Conservation (phyloP, 495 filamentous ascomycete genomes). For the Halenospora varia region DNA sequence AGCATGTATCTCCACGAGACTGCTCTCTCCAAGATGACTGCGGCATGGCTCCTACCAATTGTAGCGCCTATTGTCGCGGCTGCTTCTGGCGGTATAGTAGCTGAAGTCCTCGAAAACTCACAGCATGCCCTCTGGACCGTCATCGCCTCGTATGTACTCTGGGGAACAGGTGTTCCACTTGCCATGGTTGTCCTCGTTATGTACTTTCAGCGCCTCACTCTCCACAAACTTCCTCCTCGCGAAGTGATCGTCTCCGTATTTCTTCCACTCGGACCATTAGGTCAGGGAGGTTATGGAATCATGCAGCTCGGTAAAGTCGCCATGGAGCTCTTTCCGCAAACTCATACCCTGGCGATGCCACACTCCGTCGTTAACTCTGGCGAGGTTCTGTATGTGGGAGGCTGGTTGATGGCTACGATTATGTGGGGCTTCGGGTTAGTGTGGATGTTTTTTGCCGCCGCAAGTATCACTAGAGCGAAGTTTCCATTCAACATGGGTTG, state of each 20-base stretch:
- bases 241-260: conserved; percentile 60
- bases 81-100: conserved; percentile 52
- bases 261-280: conserved; percentile 57
- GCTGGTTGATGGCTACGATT: conserved; percentile 46
- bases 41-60: conserved; percentile 57
- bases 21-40: conserved; percentile 44
- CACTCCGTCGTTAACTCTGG: conserved; percentile 33
- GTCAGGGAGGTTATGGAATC: conserved; percentile 53
- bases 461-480: conserved; percentile 34
- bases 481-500: conserved; percentile 67
- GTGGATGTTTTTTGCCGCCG: conserved; percentile 58
- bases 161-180: conserved; percentile 55
- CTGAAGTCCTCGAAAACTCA: conserved; percentile 44
- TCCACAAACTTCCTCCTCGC: conserved; percentile 51
- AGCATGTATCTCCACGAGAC: conserved; percentile 33
- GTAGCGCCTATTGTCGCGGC: conserved; percentile 56
- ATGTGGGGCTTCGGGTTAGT: conserved; percentile 60
- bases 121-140: conserved; percentile 54
- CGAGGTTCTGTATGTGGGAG: conserved; percentile 48
- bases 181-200: conserved; percentile 51
- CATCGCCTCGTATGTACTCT: conserved; percentile 52
- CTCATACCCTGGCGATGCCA: conserved; percentile 33
- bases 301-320: conserved; percentile 54
- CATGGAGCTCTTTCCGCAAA: conserved; percentile 44
- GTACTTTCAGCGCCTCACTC: conserved; percentile 56